A percentile compares a stretch with the other conserved stretches of the same genome.
Conservation (phyloP, 139 green algal species). For the Micromonas pusilla region DNA sequence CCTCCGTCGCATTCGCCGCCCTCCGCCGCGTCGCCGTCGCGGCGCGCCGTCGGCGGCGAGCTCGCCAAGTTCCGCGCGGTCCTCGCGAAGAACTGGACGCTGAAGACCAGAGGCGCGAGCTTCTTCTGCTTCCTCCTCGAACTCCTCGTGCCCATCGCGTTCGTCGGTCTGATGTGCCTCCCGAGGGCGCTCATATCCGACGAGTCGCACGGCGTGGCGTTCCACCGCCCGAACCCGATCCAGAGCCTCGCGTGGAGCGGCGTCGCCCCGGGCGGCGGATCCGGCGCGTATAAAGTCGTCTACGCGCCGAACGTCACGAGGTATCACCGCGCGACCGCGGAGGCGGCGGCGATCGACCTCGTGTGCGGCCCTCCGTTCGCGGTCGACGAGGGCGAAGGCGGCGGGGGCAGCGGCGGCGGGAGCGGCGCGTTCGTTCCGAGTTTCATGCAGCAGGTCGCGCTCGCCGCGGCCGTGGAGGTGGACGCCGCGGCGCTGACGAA, state of each 20-base stretch:
- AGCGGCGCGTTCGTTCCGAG: too few relatives aligned
- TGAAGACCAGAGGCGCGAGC: constrained; percentile 16
- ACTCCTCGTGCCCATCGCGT: neutral
- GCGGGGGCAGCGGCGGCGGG: too few relatives aligned
- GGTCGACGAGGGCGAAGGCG: too few relatives aligned
- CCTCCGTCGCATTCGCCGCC: neutral
- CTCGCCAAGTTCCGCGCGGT: constrained; percentile 11
- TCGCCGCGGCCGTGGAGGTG: neutral
- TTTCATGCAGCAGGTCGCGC: neutral
- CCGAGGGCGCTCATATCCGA: constrained; percentile 9
- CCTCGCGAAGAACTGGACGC: constrained; percentile 11
- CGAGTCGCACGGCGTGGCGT: neutral
- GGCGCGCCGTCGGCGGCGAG: neutral
- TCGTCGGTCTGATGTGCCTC: constrained; percentile 23
- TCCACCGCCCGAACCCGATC: neutral
- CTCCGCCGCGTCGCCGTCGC: too few relatives aligned
- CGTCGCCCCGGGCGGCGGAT: too few relatives aligned
- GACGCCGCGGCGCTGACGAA: neutral
- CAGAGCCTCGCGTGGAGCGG: neutral
- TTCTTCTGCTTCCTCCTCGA: constrained; percentile 13
- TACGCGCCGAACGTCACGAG: neutral
- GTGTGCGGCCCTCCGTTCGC: neutral
- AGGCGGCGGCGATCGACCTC: neutral
- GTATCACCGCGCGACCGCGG: neutral
- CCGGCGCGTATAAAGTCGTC: neutral